Conservation (phyloP, 495 filamentous ascomycete genomes). For the Chaetomium tenue region DNA sequence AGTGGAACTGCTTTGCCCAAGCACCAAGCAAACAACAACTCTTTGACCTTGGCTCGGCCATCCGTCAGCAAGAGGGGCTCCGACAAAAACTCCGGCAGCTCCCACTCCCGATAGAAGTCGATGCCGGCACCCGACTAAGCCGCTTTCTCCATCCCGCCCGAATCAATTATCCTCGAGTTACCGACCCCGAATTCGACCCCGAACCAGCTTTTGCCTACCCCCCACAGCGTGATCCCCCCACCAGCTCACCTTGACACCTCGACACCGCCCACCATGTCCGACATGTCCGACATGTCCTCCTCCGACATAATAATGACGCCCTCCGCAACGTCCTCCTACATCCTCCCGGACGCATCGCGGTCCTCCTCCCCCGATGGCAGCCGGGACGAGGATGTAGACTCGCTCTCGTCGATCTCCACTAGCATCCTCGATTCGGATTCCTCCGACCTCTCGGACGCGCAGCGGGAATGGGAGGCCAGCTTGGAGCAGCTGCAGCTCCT, state of each 20-base stretch:
- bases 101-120: conserved; percentile 5
- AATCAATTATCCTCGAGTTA: background rate
- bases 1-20: background rate
- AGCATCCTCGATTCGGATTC: conserved; percentile 57
- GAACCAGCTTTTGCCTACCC: too few species aligned
- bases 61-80: conserved; percentile 8
- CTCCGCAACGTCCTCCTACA: conserved; percentile 43
- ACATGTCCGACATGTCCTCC: conserved; percentile 36
- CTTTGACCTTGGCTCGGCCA: background rate
- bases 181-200: background rate
- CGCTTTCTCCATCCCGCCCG: background rate
- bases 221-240: background rate
- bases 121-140: conserved; percentile 17
- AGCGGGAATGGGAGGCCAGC: conserved; percentile 89
- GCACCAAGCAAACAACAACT: too few species aligned
- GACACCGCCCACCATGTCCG: background rate
- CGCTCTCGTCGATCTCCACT: conserved; percentile 71
- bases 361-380: conserved; percentile 46
- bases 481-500: conserved; percentile 90
- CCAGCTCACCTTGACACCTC: too few species aligned
- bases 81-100: conserved; percentile 1
- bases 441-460: conserved; percentile 67
- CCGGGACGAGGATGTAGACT: conserved; percentile 69
- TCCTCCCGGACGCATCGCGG: conserved; percentile 42
- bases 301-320: conserved; percentile 5